Evolutionary conservation across 2,329 filamentous ascomycete species (phyloP), one percentile per base, ranked within the genome.

Genomic region (Aspergillaceae sp.): DNA sequence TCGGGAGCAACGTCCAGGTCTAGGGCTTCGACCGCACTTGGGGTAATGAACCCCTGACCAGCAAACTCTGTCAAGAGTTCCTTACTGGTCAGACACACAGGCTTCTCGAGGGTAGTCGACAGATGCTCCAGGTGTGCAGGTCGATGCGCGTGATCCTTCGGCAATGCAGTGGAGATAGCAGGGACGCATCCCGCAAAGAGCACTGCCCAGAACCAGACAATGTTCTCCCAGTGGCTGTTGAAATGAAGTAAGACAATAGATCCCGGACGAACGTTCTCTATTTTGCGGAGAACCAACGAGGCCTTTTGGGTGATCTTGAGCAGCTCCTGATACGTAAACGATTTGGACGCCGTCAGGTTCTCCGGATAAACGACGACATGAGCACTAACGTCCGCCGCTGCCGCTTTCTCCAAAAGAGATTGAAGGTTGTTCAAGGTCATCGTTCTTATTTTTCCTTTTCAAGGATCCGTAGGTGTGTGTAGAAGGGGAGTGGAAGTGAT

Each of bases 181-280:
- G 69, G 69, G 4, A 70, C 44, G 27, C 56, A 56, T 5, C 67
- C 65, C 1, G 67, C 67, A n/a, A 59, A 49, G 2, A 67, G 49
- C 2, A 61, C 57, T 2, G 66, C 54, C 70, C 69, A 73, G 46
- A 71, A 67, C 69, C 67, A 73, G 8, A 62, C 42, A 4, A 72
- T 62, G 28, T 56, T 61, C 27, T 72, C 63, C 40, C 55, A 42
- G 33, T 71, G 64, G n/a, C 56, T 53, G 19, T 67, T 54, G 32
- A 71, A 65, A 47, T 71, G 64, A 3, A 60, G 41, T 4, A 43
- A 32, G n/a, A 43, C 19, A 4, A 42, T 28, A 5, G 29, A 43
- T 5, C 30, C 41, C n/a, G 27, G 40, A 11, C 34, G 34, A 11
- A n/a, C n/a, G 9, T 9, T 11, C 8, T 36, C 34, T n/a, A 9